Percentiles rank a stretch among this genome's conserved stretches.
These are phyloP conservation scores for Coemansia sp. DNA, from an alignment of 192 early-diverging fungal genomes.

Conservation along the genomic window DNA sequence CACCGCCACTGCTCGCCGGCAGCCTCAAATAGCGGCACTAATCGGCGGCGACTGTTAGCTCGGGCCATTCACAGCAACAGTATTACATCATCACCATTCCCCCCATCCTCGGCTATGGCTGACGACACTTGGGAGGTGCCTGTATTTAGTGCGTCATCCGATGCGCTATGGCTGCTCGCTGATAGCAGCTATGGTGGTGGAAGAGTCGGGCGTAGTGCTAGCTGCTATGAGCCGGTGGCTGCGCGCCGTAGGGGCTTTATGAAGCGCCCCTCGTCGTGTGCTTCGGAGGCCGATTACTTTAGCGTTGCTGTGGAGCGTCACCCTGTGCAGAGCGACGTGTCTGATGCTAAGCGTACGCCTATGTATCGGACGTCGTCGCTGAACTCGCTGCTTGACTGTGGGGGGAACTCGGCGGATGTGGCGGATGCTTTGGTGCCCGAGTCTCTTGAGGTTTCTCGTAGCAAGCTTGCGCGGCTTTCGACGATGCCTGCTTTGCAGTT, in stretches of 20 bases:
- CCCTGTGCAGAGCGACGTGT: neutral
- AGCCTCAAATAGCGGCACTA: slow-evolving; percentile 16
- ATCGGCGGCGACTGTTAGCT: slow-evolving; percentile 28
- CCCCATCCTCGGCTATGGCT: neutral
- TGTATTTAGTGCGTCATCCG: slow-evolving; percentile 6
- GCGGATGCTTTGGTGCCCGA: slow-evolving; percentile 3
- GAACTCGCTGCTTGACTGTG: slow-evolving; percentile 11
- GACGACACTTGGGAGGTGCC: slow-evolving; percentile 10
- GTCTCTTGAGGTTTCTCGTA: neutral
- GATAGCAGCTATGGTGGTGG: slow-evolving; percentile 4
- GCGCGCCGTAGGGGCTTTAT: slow-evolving; percentile 1
- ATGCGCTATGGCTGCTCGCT: slow-evolving; percentile 6
- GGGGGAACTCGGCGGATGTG: neutral
- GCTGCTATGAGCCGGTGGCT: slow-evolving; percentile 22
- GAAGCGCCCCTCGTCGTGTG: slow-evolving; percentile 20
- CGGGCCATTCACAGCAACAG: slow-evolving; percentile 14
- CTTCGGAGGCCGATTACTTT: neutral
- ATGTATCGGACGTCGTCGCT: slow-evolving; percentile 22
- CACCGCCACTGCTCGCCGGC: slow-evolving; percentile 20
- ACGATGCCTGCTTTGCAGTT: neutral
- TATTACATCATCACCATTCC: slow-evolving; percentile 9
- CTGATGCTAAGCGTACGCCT: slow-evolving; percentile 7
- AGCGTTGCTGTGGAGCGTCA: neutral
- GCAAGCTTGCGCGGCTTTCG: slow-evolving; percentile 23
- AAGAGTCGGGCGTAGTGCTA: slow-evolving; percentile 27